These are phyloP conservation scores for Morella rubra DNA, from an alignment of 306 rosid genomes.

Conservation along the genomic window DNA sequence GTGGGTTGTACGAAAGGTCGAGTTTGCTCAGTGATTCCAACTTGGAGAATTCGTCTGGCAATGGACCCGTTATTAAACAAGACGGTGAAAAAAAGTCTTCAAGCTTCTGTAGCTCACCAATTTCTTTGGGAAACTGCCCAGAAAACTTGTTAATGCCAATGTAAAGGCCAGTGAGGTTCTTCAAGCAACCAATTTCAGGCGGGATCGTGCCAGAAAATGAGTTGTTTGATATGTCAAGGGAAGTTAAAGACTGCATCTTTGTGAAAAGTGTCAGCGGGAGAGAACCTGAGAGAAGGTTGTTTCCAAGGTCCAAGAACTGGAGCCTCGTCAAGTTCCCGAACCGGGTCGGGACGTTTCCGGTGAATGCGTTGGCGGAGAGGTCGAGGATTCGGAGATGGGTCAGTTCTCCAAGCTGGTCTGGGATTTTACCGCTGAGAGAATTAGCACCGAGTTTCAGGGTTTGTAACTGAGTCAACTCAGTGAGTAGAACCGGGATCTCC, in stretches of 20 bases:
- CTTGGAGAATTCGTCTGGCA: constrained; percentile 71
- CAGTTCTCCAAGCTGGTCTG: constrained; percentile 53
- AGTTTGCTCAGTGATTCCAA: constrained; percentile 57
- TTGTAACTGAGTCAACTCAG: constrained; percentile 36
- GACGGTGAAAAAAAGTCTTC: constrained; percentile 52
- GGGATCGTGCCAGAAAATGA: constrained; percentile 76
- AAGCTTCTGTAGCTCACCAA: constrained; percentile 69
- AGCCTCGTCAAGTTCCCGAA: constrained; percentile 69
- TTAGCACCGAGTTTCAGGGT: constrained; percentile 60
- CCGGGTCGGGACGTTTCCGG: constrained; percentile 54
- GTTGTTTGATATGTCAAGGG: constrained; percentile 81
- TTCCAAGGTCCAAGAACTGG: constrained; percentile 64
- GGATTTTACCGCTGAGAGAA: constrained; percentile 55
- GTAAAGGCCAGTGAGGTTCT: constrained; percentile 65
- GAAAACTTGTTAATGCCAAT: constrained; percentile 60
- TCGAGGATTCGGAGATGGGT: constrained; percentile 49
- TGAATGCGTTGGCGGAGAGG: constrained; percentile 63
- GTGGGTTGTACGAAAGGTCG: constrained; percentile 87
- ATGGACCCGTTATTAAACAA: constrained; percentile 78
- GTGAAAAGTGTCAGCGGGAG: constrained; percentile 60
- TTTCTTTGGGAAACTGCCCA: constrained; percentile 70
- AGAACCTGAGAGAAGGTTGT: constrained; percentile 72
- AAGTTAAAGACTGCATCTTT: constrained; percentile 53
- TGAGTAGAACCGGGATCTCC: constrained; percentile 40
- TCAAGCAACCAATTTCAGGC: constrained; percentile 57